These are phyloP conservation scores for Pseudocercospora macadamiae DNA, from an alignment of 2,329 filamentous ascomycete genomes.

Conservation along the genomic window DNA sequence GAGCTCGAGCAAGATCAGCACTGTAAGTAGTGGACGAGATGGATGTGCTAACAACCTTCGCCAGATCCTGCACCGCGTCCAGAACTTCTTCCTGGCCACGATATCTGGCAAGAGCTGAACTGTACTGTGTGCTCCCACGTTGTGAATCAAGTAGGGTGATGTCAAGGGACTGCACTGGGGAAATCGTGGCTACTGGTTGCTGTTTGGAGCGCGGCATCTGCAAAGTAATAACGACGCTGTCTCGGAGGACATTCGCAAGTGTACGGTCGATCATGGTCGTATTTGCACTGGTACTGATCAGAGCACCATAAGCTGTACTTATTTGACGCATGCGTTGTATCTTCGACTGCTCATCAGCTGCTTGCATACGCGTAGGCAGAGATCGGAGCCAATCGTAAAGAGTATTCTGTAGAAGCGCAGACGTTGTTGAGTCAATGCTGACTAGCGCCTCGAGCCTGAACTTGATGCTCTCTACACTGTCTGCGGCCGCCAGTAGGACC, in stretches of 20 bases:
- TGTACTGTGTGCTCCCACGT: conserved; percentile 23
- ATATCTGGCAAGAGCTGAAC: conserved; percentile 31
- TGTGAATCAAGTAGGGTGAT: conserved; percentile 21
- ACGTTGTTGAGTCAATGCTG: conserved; percentile 63
- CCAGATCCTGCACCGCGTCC: conserved; percentile 32
- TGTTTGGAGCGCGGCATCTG: conserved; percentile 23
- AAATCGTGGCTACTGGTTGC: conserved; percentile 18
- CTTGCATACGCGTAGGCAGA: conserved; percentile 80
- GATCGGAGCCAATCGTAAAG: conserved; percentile 81
- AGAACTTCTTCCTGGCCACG: conserved; percentile 34
- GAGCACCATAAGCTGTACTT: conserved; percentile 69
- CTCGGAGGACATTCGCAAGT: conserved; percentile 69
- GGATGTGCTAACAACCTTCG: conserved; percentile 38
- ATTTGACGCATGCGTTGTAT: conserved; percentile 73
- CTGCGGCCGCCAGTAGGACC: conserved; percentile 65
- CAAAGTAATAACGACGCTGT: conserved; percentile 66
- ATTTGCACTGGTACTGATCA: conserved; percentile 65
- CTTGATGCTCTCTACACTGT: conserved; percentile 43
- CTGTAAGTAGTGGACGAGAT: conserved; percentile 49
- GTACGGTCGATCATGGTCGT: conserved; percentile 69
- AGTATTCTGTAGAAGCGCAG: conserved; percentile 67
- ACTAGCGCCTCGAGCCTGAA: conserved; percentile 62
- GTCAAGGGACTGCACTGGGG: conserved; percentile 29
- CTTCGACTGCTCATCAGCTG: conserved; percentile 78
- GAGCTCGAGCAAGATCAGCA: conserved; percentile 65